Conservation (phyloP, 805 yeast genomes). For the Yamadazyma paraphyllophila region DNA sequence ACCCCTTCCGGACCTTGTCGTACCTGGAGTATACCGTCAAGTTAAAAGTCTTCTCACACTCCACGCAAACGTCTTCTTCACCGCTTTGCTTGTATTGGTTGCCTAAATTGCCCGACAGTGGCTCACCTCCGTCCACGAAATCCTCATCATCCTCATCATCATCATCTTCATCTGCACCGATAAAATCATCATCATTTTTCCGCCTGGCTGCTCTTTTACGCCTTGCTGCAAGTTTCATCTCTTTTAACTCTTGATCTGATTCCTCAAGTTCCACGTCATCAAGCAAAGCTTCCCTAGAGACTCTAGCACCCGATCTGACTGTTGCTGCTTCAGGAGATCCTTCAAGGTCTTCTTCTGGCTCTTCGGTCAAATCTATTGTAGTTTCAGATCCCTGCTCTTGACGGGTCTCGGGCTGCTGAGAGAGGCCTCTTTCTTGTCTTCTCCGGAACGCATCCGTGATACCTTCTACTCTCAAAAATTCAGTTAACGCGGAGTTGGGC, state of each 20-base stretch:
- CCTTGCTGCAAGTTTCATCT: conserved; percentile 33
- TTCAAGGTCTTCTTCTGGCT: neutral
- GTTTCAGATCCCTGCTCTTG: neutral
- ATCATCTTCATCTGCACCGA: conserved; percentile 30
- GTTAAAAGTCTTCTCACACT: conserved; percentile 57
- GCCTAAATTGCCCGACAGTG: conserved; percentile 23
- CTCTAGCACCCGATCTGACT: neutral
- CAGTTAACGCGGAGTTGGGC: conserved; percentile 87
- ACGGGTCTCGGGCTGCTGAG: neutral
- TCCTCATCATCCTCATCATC: conserved; percentile 34
- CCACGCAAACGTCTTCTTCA: conserved; percentile 59
- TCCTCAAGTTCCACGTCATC: too few species aligned
- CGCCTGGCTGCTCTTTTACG: conserved; percentile 34
- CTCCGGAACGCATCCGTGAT: conserved; percentile 76
- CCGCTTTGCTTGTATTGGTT: conserved; percentile 36
- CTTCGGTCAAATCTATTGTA: neutral
- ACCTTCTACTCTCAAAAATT: conserved; percentile 84
- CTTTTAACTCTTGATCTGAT: conserved; percentile 21
- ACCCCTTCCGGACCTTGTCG: conserved; percentile 54
- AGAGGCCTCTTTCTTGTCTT: conserved; percentile 17
- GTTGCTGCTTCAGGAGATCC: neutral
- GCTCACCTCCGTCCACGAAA: conserved; percentile 24
- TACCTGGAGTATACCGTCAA: conserved; percentile 66
- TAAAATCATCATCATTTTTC: conserved; percentile 19
- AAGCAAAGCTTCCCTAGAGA: neutral